Percentiles rank a stretch among this genome's conserved stretches.
These are phyloP conservation scores for Geotrichum restrictum DNA, from an alignment of 1,139 yeast genomes.

Conservation along the genomic window DNA sequence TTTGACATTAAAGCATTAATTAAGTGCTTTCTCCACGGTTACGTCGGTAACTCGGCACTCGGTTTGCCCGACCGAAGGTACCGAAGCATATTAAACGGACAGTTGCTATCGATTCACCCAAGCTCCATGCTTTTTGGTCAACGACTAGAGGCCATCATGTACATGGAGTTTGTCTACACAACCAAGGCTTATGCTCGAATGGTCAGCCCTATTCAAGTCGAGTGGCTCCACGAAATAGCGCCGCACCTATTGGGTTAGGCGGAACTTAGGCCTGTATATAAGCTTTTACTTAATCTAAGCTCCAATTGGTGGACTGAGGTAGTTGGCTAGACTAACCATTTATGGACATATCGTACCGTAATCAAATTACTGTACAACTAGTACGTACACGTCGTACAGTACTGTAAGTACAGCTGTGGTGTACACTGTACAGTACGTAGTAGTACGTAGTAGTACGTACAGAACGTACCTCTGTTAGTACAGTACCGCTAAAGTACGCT, in stretches of 20 bases:
- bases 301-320: neutral
- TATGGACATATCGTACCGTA: no score
- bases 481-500: no score
- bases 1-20: conserved; percentile 59
- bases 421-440: no score
- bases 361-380: no score
- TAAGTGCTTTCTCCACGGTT: conserved; percentile 74
- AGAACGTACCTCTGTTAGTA: no score
- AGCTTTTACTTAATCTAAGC: neutral
- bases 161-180: conserved; percentile 89
- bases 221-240: conserved; percentile 83
- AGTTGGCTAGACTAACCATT: neutral
- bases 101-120: conserved; percentile 75
- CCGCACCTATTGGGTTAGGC: conserved; percentile 45
- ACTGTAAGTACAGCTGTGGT: no score
- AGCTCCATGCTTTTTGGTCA: conserved; percentile 84
- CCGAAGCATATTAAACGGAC: conserved; percentile 64
- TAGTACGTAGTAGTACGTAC: no score
- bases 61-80: conserved; percentile 94
- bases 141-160: conserved; percentile 82
- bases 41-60: conserved; percentile 78
- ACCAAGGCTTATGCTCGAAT: conserved; percentile 88
- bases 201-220: conserved; percentile 76
- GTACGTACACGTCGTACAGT: no score
- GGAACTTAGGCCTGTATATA: neutral